phyloP scores from a whole-genome alignment of 192 early-diverging fungal genomes.

The Gryganskiella cystojenkinii region DNA sequence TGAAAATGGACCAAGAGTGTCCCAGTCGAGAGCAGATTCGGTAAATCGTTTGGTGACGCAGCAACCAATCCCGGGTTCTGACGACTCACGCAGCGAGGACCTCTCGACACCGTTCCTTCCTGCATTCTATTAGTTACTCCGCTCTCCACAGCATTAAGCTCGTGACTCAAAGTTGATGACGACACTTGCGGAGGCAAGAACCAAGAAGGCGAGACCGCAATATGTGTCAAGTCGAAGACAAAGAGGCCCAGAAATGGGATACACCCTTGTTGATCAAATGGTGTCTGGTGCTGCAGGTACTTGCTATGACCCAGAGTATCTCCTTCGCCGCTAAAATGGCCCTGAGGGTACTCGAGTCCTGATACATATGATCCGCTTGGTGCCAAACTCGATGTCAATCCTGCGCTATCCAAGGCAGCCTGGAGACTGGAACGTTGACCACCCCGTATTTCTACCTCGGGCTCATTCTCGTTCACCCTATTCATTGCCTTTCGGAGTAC shows the following conservation, averaged over 20 bases:
- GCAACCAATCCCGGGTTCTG: no score
- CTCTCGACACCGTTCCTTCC: no score
- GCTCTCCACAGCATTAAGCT: no score
- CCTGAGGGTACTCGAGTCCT: no score
- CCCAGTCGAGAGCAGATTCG: conserved; percentile 19
- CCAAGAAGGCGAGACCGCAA: conserved; percentile 32
- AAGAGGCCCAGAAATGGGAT: conserved; percentile 47
- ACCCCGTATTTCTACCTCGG: not conserved
- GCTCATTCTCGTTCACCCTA: conserved; percentile 38
- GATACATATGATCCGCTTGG: no score
- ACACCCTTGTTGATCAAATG: conserved; percentile 37
- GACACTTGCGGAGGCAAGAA: conserved; percentile 23
- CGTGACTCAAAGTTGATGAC: not conserved
- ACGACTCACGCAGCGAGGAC: no score
- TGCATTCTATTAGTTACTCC: no score
- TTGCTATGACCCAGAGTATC: conserved; percentile 15
- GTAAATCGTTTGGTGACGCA: conserved; percentile 38
- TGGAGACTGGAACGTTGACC: conserved; percentile 7
- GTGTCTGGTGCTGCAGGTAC: conserved; percentile 9
- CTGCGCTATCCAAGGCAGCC: not conserved
- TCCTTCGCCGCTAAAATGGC: no score
- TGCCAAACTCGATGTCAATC: no score
- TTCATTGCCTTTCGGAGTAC: conserved; percentile 65
- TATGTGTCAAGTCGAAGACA: conserved; percentile 39
- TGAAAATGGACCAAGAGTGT: conserved; percentile 29